Evolutionary conservation across 441 rosid genomes (phyloP).

Genomic region (Hura crepitans): DNA sequence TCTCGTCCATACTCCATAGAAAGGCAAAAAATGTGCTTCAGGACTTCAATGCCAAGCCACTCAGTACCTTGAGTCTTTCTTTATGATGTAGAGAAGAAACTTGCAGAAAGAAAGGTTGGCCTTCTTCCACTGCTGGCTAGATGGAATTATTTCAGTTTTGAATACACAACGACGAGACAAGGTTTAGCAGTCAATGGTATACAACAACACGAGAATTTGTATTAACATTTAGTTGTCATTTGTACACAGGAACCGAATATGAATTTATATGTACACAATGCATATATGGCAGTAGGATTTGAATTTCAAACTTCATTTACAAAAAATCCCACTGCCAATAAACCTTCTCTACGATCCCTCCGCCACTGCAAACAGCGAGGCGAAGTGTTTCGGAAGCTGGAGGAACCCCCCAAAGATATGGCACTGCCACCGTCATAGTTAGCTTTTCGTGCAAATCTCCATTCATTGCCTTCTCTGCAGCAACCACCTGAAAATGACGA

Average conservation of each 20-base stretch:
- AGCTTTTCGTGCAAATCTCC: conserved; percentile 83
- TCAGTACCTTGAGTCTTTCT: no score
- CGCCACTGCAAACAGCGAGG: conserved; percentile 81
- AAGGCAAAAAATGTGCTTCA: no score
- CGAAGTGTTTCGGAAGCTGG: conserved; percentile 91
- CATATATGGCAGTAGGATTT: conserved; percentile 12
- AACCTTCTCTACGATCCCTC: conserved; percentile 87
- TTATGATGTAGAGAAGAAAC: no score
- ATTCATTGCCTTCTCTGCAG: conserved; percentile 67
- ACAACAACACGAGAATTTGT: neutral
- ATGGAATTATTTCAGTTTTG: no score
- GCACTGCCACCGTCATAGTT: conserved; percentile 85
- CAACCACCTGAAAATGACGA: conserved; percentile 48
- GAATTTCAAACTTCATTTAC: conserved; percentile 28
- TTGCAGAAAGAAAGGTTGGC: no score
- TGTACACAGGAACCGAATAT: conserved; percentile 26
- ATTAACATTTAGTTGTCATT: conserved; percentile 8
- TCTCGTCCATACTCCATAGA: no score
- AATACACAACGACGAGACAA: no score
- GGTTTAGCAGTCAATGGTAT: neutral
- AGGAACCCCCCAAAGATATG: conserved; percentile 91
- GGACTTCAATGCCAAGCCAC: no score
- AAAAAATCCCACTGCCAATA: conserved; percentile 88
- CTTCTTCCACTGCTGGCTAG: no score
- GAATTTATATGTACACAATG: conserved; percentile 18